These are phyloP conservation scores for Bryum argenteum DNA, from an alignment of 225 moss, liverwort and hornwort species.

Conservation along the genomic window DNA sequence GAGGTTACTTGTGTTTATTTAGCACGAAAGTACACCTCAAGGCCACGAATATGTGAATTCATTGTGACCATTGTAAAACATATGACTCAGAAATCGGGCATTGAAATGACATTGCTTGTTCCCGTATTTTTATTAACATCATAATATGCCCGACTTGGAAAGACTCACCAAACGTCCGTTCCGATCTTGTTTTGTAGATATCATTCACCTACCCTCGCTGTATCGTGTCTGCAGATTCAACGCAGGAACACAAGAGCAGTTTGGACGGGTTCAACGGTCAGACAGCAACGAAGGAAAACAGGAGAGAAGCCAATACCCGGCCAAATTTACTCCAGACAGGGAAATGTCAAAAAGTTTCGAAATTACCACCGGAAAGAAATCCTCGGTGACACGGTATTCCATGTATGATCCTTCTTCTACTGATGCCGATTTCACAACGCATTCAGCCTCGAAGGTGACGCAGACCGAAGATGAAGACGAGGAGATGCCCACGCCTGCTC, in stretches of 20 bases:
- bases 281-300: conserved; percentile 8
- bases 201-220: neutral
- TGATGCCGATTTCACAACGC: neutral
- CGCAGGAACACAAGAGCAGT: conserved; percentile 8
- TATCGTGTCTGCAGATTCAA: conserved; percentile 21
- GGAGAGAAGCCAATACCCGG: neutral
- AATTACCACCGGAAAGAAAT: neutral
- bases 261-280: conserved; percentile 8
- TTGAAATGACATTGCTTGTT: too few species aligned
- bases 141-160: too few species aligned
- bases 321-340: conserved; percentile 8
- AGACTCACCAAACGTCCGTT: too few species aligned
- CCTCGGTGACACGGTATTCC: conserved; percentile 10
- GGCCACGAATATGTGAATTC: neutral
- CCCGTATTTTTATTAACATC: too few species aligned
- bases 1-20: neutral
- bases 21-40: neutral
- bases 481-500: neutral
- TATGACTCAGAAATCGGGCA: neutral
- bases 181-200: neutral
- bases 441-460: conserved; percentile 9
- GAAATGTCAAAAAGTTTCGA: neutral
- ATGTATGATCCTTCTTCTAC: neutral
- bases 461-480: neutral
- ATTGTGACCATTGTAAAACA: neutral